Conservation (phyloP, 495 filamentous ascomycete species). For the Aspergillus taichungensis region DNA sequence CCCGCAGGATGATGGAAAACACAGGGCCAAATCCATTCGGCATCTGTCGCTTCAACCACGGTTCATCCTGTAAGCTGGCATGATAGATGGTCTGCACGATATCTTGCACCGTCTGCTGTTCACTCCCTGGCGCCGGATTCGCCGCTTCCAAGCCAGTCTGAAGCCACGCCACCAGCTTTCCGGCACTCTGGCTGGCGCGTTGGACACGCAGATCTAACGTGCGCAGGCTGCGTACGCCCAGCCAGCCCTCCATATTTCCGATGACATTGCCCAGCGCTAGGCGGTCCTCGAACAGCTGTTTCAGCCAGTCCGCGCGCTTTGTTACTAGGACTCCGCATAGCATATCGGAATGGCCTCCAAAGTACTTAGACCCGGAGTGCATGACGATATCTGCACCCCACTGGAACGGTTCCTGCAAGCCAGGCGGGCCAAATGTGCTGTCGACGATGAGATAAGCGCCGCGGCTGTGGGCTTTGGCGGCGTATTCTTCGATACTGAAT, state of each 20-base stretch:
- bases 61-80: conserved; percentile 58
- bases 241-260: conserved; percentile 77
- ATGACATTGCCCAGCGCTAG: conserved; percentile 61
- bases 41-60: conserved; percentile 75
- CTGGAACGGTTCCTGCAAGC: conserved; percentile 67
- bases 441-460: conserved; percentile 70
- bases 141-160: conserved; percentile 27
- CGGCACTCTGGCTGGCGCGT: conserved; percentile 55
- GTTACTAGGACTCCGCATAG: conserved; percentile 68
- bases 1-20: conserved; percentile 56
- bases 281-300: conserved; percentile 49
- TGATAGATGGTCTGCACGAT: conserved; percentile 54
- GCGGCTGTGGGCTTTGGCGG: conserved; percentile 50
- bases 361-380: conserved; percentile 82
- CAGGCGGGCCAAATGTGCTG: conserved; percentile 77
- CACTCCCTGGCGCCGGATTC: conserved; percentile 16
- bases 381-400: conserved; percentile 71
- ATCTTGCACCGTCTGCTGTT: conserved; percentile 28
- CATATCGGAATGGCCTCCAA: conserved; percentile 82
- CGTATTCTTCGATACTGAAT: conserved; percentile 52
- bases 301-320: conserved; percentile 39
- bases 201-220: conserved; percentile 69
- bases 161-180: conserved; percentile 59
- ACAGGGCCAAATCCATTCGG: conserved; percentile 75
- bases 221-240: conserved; percentile 67